These are phyloP conservation scores for Afroboletus lepidellus DNA, from an alignment of 1,284 basidiomycete genomes.

Conservation along the genomic window DNA sequence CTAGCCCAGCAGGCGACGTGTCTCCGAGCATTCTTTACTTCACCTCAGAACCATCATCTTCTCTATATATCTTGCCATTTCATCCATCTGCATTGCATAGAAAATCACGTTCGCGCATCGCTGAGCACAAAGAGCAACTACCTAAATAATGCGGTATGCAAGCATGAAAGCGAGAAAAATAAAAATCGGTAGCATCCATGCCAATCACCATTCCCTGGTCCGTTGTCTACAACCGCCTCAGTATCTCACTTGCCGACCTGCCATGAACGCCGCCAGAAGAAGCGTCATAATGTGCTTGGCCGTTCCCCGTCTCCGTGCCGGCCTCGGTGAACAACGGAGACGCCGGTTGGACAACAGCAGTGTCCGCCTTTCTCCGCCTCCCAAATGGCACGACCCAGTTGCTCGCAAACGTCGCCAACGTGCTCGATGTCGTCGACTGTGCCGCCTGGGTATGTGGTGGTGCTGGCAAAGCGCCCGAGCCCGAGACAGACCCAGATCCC, in stretches of 20 bases:
- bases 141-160: not conserved
- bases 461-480: not conserved
- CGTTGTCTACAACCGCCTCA: constrained; percentile 39
- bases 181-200: too few species aligned
- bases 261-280: constrained; percentile 11
- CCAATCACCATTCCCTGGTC: too few species aligned
- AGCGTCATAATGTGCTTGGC: constrained; percentile 14
- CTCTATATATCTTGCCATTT: too few species aligned
- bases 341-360: not conserved
- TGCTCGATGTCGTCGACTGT: constrained; percentile 36
- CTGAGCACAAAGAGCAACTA: not conserved
- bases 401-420: constrained; percentile 62
- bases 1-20: too few species aligned
- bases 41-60: too few species aligned
- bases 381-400: constrained; percentile 67
- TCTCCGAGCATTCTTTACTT: too few species aligned
- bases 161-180: not conserved
- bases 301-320: constrained; percentile 13
- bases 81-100: too few species aligned
- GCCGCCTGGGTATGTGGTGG: constrained; percentile 5
- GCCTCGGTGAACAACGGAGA: constrained; percentile 11
- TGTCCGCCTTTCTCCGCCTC: constrained; percentile 45
- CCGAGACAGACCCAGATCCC: constrained; percentile 25
- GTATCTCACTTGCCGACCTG: constrained; percentile 42
- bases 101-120: not conserved